A percentile compares a stretch with the other conserved stretches of the same genome.
Evolutionary conservation across 257 asterid genomes (phyloP).

Genomic region (Fraxinus quadrangulata): DNA sequence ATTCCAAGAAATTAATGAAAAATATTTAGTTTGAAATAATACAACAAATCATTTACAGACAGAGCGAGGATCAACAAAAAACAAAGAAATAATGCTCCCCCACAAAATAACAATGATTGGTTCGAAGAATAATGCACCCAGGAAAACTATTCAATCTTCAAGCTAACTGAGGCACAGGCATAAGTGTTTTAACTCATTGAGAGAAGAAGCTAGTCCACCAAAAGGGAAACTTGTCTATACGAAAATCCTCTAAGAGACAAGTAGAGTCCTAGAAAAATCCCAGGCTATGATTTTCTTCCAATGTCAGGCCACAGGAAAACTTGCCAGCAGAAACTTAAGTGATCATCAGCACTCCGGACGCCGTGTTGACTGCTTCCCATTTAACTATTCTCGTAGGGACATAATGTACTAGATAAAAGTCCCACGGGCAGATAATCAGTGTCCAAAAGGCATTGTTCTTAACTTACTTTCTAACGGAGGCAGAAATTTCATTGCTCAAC

Average conservation of each 20-base stretch:
- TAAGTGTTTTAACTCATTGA: not conserved
- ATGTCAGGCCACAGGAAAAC: slow-evolving; percentile 14
- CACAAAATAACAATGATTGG: too few species aligned
- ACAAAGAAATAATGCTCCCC: not conserved
- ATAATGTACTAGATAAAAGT: slow-evolving; percentile 19
- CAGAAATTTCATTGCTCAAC: slow-evolving; percentile 12
- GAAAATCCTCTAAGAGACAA: not conserved
- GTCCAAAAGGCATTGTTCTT: slow-evolving; percentile 24
- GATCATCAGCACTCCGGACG: slow-evolving; percentile 19
- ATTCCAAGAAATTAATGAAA: too few species aligned
- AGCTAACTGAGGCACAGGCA: slow-evolving; percentile 22
- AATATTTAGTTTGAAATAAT: too few species aligned
- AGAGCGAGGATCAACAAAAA: not conserved
- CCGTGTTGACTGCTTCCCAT: slow-evolving; percentile 22
- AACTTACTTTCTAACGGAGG: slow-evolving; percentile 11
- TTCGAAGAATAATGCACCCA: not conserved
- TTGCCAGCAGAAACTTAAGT: slow-evolving; percentile 10
- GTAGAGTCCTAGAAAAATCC: slow-evolving; percentile 3
- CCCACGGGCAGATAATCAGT: slow-evolving; percentile 24
- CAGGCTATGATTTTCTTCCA: slow-evolving; percentile 14
- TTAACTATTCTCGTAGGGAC: slow-evolving; percentile 16
- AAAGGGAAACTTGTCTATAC: not conserved
- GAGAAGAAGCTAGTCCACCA: slow-evolving; percentile 11
- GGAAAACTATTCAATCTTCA: slow-evolving; percentile 11
- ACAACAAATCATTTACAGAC: too few species aligned